Evolutionary conservation across 371 early-diverging fungal genomes (phyloP).

Genomic region (Zopfochytrium polystomum): DNA sequence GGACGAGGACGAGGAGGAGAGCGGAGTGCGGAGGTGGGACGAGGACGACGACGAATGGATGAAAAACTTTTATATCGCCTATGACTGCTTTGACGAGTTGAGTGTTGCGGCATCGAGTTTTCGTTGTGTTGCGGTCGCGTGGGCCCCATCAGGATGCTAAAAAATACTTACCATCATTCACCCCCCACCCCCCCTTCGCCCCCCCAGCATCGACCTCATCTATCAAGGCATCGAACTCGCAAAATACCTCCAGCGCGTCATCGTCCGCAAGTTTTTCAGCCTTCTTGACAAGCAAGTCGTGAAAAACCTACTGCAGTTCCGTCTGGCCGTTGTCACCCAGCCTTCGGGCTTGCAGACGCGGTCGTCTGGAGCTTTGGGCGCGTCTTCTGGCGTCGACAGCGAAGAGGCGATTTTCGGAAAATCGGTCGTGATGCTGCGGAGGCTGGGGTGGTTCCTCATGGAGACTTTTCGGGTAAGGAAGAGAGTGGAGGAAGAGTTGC

Average conservation of each 20-base stretch:
- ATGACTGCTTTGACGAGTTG: too few relatives aligned
- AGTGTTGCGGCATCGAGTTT: too few relatives aligned
- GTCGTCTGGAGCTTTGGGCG: background rate
- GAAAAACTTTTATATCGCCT: too few relatives aligned
- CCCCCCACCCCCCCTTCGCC: too few relatives aligned
- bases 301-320: constrained; percentile 65
- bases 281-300: constrained; percentile 73
- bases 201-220: constrained; percentile 49
- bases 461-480: constrained; percentile 68
- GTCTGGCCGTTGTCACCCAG: constrained; percentile 60
- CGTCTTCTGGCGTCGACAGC: constrained; percentile 33
- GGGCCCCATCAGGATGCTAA: too few relatives aligned
- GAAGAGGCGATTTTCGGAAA: constrained; percentile 38
- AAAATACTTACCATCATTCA: too few relatives aligned
- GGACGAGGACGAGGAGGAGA: too few relatives aligned
- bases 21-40: too few relatives aligned
- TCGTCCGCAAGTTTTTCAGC: constrained; percentile 70
- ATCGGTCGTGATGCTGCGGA: constrained; percentile 50
- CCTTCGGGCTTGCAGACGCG: constrained; percentile 3
- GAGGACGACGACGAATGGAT: too few relatives aligned
- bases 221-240: constrained; percentile 65
- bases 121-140: too few relatives aligned
- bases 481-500: background rate
- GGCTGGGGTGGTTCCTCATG: constrained; percentile 73
- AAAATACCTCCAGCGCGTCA: constrained; percentile 67